Base-by-base conservation (phyloP, 2,329 filamentous ascomycete genomes). In the Colletotrichum agaves region DNA sequence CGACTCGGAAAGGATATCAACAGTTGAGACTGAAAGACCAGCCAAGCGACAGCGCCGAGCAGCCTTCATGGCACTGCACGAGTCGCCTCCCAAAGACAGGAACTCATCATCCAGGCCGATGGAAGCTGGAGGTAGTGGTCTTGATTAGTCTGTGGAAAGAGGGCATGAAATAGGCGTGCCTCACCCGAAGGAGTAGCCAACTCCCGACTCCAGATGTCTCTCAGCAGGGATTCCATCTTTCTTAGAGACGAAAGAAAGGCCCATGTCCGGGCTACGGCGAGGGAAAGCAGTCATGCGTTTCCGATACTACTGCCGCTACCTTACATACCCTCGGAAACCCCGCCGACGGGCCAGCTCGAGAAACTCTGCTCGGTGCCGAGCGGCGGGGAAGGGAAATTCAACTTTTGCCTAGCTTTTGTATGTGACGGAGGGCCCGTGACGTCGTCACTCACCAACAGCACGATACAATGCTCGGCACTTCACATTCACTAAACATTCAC, bases 101-200 rank as follows among this genome's bases (percentile, higher is more conserved):
- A 52, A 52, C 4, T 52, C 49, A 52, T 52, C 49, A 33, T 52
- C 27, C 49, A 13, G 49, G 49, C 49, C 49, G 27, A 52, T 52
- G 49, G 23, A 6, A 19, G 49, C 49, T 52, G 23, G 23, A 52
- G 4, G 3, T 15, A 35, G n/a, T n/a, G n/a, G 49, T 52, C 23
- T n/a, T 33, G 1, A 47, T 47, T 47, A 47, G 44, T 21, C 44
- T 23, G 12, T 3, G n/a, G 44, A 47, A 23, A 47, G 12, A 46
- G n/a, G 19, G 17, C 44, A 47, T 21, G 44, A 47, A 15, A 15
- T 11, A 47, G 44, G 10, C 23, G 44, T 47, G 19, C 19, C 44
- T 47, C 44, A 47, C 44, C 44, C 19, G 19, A 47, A 2, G 44
- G 19, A 47, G 44, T 47, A 13, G 5, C 19, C 5, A 47, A 23